Conservation (phyloP, 2,329 filamentous ascomycete species). For the Monilinia fructigena region DNA sequence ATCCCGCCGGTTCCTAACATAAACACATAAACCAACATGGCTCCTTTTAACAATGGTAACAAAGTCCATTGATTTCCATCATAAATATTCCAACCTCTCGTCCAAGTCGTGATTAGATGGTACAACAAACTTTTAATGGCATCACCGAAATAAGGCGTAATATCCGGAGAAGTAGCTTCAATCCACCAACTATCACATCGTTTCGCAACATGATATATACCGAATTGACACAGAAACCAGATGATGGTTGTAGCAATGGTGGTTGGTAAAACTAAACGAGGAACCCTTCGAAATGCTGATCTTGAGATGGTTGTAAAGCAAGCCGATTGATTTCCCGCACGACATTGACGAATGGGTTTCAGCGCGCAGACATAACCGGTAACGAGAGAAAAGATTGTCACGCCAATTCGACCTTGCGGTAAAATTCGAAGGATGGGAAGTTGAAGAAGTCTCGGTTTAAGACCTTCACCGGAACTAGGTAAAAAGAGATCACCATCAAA, state of each 20-base stretch:
- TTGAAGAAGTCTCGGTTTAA: conserved; percentile 52
- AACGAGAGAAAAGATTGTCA: conserved; percentile 64
- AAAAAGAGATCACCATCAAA: conserved; percentile 53
- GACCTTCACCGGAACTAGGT: conserved; percentile 46
- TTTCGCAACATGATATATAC: conserved; percentile 55
- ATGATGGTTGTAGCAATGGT: conserved; percentile 53
- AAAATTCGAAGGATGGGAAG: conserved; percentile 58
- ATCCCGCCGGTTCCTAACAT: conserved; percentile 52
- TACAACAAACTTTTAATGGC: conserved; percentile 47
- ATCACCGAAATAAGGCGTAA: conserved; percentile 43
- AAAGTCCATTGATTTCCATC: conserved; percentile 61
- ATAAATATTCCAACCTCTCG: conserved; percentile 50
- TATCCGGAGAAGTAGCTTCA: conserved; percentile 48
- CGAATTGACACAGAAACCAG: conserved; percentile 56
- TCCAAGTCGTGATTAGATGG: conserved; percentile 53
- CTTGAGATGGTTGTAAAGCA: conserved; percentile 55
- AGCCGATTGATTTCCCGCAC: conserved; percentile 52
- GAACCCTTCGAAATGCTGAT: conserved; percentile 58
- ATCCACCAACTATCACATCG: conserved; percentile 61
- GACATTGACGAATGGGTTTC: conserved; percentile 56
- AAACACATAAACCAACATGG: conserved; percentile 54
- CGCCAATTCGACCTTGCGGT: conserved; percentile 61
- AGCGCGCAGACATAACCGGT: conserved; percentile 64
- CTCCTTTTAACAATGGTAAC: conserved; percentile 53
- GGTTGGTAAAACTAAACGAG: conserved; percentile 58